A percentile compares a stretch with the other conserved stretches of the same genome.
Evolutionary conservation across 2,329 filamentous ascomycete species (phyloP).

Genomic region (Trichoderma brevicompactum): DNA sequence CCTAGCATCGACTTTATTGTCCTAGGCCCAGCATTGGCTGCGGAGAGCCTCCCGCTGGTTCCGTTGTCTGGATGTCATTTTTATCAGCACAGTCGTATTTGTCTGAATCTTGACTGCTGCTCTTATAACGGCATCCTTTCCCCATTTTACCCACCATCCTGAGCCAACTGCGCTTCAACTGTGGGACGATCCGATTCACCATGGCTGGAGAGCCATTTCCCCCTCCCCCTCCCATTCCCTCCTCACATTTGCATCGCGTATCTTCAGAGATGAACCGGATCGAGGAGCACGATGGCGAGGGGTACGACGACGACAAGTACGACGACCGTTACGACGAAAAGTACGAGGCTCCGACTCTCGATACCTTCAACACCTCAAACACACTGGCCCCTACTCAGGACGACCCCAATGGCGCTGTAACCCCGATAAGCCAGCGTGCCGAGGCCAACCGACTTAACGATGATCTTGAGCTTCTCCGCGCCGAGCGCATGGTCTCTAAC

Average conservation of each 20-base stretch:
- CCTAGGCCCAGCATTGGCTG: background rate
- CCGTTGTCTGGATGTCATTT: conserved; percentile 10
- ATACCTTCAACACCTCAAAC: conserved; percentile 40
- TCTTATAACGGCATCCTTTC: conserved; percentile 15
- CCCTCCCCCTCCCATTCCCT: background rate
- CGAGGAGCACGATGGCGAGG: conserved; percentile 3
- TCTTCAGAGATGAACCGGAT: conserved; percentile 17
- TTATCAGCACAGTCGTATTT: background rate
- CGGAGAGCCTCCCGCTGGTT: conserved; percentile 18
- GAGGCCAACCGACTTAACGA: conserved; percentile 50
- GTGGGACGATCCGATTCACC: conserved; percentile 10
- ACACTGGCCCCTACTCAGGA: conserved; percentile 36
- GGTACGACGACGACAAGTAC: conserved; percentile 11
- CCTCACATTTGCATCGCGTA: conserved; percentile 2
- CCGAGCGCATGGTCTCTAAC: conserved; percentile 52
- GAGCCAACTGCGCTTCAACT: conserved; percentile 7
- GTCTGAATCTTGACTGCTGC: background rate
- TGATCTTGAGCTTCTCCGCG: conserved; percentile 54
- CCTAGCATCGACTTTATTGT: background rate
- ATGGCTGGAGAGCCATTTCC: conserved; percentile 23
- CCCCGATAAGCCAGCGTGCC: conserved; percentile 39
- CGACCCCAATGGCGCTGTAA: conserved; percentile 32
- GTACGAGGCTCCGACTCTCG: conserved; percentile 35
- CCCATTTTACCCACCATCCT: conserved; percentile 7
- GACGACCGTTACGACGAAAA: conserved; percentile 25